A percentile compares a stretch with the other conserved stretches of the same genome.
Evolutionary conservation across 192 early-diverging fungal genomes (phyloP).

Genomic region (Geosiphon pyriformis): DNA sequence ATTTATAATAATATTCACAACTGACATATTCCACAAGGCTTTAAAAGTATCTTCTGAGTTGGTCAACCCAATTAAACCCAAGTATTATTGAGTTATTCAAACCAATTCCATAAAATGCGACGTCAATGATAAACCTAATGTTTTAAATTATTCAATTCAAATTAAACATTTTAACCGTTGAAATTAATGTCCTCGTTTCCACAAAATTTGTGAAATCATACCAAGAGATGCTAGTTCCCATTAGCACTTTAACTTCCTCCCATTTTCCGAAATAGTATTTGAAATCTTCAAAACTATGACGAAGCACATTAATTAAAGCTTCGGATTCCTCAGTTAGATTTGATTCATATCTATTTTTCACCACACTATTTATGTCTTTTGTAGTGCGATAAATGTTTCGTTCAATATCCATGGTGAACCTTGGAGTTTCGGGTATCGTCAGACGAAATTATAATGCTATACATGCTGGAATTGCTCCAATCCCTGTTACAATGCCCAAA

Average conservation of each 20-base stretch:
- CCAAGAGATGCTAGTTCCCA: conserved; percentile 73
- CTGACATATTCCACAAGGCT: conserved; percentile 62
- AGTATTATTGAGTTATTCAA: conserved; percentile 66
- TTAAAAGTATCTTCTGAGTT: conserved; percentile 10
- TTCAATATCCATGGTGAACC: conserved; percentile 61
- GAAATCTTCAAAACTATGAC: conserved; percentile 52
- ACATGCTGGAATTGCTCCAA: conserved; percentile 76
- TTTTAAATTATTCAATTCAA: not conserved
- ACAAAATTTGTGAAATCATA: not conserved
- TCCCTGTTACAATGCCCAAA: conserved; percentile 79
- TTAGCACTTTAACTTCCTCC: conserved; percentile 74
- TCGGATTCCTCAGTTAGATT: conserved; percentile 27
- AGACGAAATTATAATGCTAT: conserved; percentile 77
- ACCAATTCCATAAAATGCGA: conserved; percentile 65
- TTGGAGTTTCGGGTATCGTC: conserved; percentile 81
- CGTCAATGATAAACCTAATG: conserved; percentile 58
- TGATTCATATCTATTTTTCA: conserved; percentile 40
- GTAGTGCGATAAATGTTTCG: conserved; percentile 44
- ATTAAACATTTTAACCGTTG: too few relatives aligned
- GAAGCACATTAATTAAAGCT: conserved; percentile 29
- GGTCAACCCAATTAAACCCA: conserved; percentile 68
- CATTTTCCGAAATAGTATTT: conserved; percentile 70
- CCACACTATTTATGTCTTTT: conserved; percentile 38
- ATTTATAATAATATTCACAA: conserved; percentile 91
- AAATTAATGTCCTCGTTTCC: too few relatives aligned